Evolutionary conservation across 2,329 filamentous ascomycete genomes (phyloP), one percentile per base, ranked within the genome.

Genomic region (Aspergillus floridensis): DNA sequence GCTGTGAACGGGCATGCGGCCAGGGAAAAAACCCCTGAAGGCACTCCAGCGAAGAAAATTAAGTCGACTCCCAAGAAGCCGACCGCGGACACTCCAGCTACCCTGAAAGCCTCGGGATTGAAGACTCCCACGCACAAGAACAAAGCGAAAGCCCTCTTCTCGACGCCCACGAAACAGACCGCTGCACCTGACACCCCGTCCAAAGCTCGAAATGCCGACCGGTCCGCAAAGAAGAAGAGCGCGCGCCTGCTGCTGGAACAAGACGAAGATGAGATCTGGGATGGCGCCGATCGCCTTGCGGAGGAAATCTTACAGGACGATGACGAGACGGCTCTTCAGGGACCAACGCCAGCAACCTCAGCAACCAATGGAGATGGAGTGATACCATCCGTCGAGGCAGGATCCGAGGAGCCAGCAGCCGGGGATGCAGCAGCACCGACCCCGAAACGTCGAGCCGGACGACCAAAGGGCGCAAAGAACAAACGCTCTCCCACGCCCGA

Each of bases 181-280:
- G 57, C 49, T 10, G 63, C 38, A n/a, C 38, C 63, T 38, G 65
- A 65, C 19, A 91, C 88, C 1, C 88, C 90, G 0, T 84, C 85
- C 41, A 83, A 86, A 65, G 81, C 84, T 47, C 85, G 83, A 63
- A 89, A 91, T 64, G 89, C 89, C 21, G 92, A 97, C 76, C 87
- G 90, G 52, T 97, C 93, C 5, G 93, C 93, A 2, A 86, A 90
- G 68, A 88, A 88, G 70, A 97, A 96, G 80, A 96, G 91, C 72
- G 90, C 89, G 22, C 83, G 87, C 54, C 85, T 86, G 3, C 78
- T 97, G 54, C 88, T 96, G 41, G 87, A 93, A 70, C 87, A 87
- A 48, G 86, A 92, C 50, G 89, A 92, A 29, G 90, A 84, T 53
- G 80, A 80, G 32, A 74, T 76, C 16, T 78, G 90, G 67, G 85